Percentiles rank a stretch among this genome's conserved stretches.
Evolutionary conservation across 352 stramenopile species (phyloP).

Genomic region (Pythium phragmiticola): DNA sequence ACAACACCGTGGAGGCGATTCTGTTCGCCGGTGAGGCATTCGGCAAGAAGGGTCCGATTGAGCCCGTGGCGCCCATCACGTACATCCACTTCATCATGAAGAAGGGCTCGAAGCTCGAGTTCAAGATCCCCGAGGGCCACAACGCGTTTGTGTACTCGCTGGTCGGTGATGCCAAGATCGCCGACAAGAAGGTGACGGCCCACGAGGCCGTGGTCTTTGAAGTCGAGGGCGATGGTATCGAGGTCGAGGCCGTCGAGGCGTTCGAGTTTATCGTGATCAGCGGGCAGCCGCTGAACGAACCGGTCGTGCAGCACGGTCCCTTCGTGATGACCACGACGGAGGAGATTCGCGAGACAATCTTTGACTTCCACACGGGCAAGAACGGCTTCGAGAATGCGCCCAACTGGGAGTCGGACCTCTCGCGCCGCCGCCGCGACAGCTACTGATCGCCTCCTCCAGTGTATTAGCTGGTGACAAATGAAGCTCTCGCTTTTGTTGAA

Average conservation of each 20-base stretch:
- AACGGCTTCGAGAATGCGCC: conserved; percentile 71
- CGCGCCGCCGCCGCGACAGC: conserved; percentile 17
- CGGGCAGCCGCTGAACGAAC: conserved; percentile 59
- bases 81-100: conserved; percentile 43
- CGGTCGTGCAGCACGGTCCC: conserved; percentile 62
- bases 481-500: too few species aligned
- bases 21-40: conserved; percentile 41
- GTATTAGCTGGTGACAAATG: too few species aligned
- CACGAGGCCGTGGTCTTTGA: conserved; percentile 54
- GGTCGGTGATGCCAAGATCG: background rate
- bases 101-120: conserved; percentile 23
- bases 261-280: conserved; percentile 64
- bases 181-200: conserved; percentile 27
- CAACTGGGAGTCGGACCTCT: conserved; percentile 56
- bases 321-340: conserved; percentile 68
- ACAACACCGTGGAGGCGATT: conserved; percentile 33
- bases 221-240: conserved; percentile 44
- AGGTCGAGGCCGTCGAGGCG: conserved; percentile 33
- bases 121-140: conserved; percentile 28
- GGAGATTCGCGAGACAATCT: conserved; percentile 56
- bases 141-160: conserved; percentile 36
- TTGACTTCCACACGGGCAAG: conserved; percentile 47
- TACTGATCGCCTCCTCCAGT: conserved; percentile 6
- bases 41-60: conserved; percentile 29
- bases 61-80: conserved; percentile 30